Conservation (phyloP, 2,329 filamentous ascomycete species). For the Penicillium sp. region DNA sequence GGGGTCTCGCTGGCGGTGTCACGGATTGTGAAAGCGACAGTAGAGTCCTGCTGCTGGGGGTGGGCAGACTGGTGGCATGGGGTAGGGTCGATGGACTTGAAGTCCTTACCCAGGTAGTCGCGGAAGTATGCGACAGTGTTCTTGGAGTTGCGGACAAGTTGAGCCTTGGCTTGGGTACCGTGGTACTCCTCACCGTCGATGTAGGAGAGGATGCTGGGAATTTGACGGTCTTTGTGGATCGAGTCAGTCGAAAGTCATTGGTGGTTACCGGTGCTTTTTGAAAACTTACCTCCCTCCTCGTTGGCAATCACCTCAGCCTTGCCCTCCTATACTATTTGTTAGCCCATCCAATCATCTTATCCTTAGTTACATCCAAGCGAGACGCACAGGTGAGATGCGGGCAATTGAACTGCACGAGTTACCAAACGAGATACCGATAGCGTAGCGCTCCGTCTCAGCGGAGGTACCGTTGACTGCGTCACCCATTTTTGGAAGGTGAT, state of each 20-base stretch:
- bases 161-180: conserved; percentile 87
- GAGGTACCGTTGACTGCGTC: conserved; percentile 50
- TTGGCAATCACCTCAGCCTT: conserved; percentile 98
- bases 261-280: conserved; percentile 4
- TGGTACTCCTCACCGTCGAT: conserved; percentile 95
- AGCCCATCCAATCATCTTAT: background rate
- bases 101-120: conserved; percentile 91
- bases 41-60: conserved; percentile 66
- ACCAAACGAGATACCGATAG: conserved; percentile 95
- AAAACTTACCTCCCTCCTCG: conserved; percentile 78
- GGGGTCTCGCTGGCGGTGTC: conserved; percentile 62
- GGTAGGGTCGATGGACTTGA: conserved; percentile 93
- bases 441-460: conserved; percentile 50
- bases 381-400: conserved; percentile 61
- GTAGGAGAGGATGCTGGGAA: conserved; percentile 90
- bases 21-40: conserved; percentile 74
- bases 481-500: conserved; percentile 36
- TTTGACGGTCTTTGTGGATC: conserved; percentile 71
- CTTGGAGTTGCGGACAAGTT: conserved; percentile 83
- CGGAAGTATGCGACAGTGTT: conserved; percentile 96
- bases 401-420: conserved; percentile 98
- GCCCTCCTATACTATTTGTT: conserved; percentile 57
- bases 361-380: background rate
- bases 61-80: conserved; percentile 91
- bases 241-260: conserved; percentile 15